Base-by-base conservation (phyloP, 139 green algal genomes). In the Chlamydomonas eustigma region DNA sequence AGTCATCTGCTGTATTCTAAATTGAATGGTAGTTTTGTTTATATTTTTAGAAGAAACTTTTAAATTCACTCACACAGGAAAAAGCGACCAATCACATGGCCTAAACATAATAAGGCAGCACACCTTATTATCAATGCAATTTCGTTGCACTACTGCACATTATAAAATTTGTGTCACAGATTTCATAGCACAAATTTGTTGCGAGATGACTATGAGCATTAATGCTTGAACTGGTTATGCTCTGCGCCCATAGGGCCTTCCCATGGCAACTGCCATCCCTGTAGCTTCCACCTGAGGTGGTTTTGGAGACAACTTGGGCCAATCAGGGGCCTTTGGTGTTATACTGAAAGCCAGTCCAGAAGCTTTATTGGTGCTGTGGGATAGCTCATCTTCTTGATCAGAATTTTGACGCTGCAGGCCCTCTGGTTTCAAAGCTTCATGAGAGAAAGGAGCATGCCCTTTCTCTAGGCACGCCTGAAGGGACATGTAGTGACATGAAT, bases 401-500 rank as follows among this genome's bases (percentile, higher is more conserved):
- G 37, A 22, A 38, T 63, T 38, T 22, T n/a, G 4, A 22, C 4
- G 12, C 68, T 58, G 37, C 52, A 80, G 8, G 34, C 81, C 81
- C 78, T 87, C 81, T 1, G 78, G 64, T 2, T 50, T 30, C 30
- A 87, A 76, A 2, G 51, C 50, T 39, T 78, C 76, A 34, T 80
- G 81, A 39, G 77, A 84, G 68, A 87, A 84, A 2, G 85, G 85
- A 37, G 85, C 77, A 0, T 73, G 4, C 31, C 85, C 85, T 31
- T 76, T 64, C 39, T 76, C 38, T 39, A 50, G 8, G 39, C 31
- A 33, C 71, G 50, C 71, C 33, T 52, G 69, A 18, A 28, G 44
- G 44, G 44, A 58, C 12, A 18, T 28, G 44, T 18, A 18, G 44
- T 32, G 30, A 4, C 34, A 34, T 12, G 25, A 5, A 39, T 6